phyloP scores from a whole-genome alignment of 176 grass and related monocot genomes.

The Cenchrus purpureus region DNA sequence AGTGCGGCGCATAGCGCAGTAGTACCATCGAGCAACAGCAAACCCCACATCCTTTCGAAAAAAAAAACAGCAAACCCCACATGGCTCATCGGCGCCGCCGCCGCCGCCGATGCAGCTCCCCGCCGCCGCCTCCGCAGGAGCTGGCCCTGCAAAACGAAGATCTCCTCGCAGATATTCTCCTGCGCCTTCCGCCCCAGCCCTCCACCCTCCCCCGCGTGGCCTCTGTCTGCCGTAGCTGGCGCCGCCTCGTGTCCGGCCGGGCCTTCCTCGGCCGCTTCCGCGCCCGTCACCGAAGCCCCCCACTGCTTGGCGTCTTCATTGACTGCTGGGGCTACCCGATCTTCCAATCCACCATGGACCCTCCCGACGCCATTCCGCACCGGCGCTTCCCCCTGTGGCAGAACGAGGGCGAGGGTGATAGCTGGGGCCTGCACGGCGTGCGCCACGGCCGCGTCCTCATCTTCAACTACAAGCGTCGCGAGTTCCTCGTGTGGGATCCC shows the following conservation, averaged over 20 bases:
- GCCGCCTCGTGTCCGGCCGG: background rate
- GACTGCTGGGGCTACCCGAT: background rate
- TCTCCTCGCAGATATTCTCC: background rate
- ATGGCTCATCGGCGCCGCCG: background rate
- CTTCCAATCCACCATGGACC: background rate
- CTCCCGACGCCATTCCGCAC: background rate
- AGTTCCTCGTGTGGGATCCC: constrained; percentile 7
- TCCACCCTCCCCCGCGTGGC: background rate
- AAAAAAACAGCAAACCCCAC: background rate
- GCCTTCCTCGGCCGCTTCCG: background rate
- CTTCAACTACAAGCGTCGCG: background rate
- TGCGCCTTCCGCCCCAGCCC: background rate
- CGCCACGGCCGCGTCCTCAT: constrained; percentile 26
- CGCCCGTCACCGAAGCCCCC: background rate
- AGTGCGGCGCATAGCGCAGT: no score
- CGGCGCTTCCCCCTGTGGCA: background rate
- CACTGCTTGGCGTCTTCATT: constrained; percentile 2
- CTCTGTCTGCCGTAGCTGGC: background rate
- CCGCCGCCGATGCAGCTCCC: background rate
- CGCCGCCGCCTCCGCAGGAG: background rate
- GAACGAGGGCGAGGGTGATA: background rate
- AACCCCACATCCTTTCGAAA: no score
- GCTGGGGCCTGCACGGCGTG: constrained; percentile 1
- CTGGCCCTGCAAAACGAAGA: background rate
- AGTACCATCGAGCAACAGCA: no score